Evolutionary conservation across 768 basidiomycete genomes (phyloP).

Genomic region (Filobasidium wieringae): DNA sequence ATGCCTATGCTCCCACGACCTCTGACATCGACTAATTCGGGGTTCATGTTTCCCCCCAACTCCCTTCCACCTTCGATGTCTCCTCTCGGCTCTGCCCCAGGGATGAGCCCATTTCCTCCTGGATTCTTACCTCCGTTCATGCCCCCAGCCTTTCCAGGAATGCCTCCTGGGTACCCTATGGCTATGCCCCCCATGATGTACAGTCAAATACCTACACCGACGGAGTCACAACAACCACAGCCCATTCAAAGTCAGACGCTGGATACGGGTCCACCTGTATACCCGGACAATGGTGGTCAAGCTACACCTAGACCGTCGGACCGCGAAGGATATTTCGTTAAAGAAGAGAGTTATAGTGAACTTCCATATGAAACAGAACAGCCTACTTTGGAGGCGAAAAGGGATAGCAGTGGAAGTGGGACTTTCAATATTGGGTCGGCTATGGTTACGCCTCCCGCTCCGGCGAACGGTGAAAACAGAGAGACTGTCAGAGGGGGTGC

Average conservation of each 20-base stretch:
- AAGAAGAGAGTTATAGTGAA: too few relatives aligned
- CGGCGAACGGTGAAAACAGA: neutral
- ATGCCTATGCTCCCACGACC: neutral
- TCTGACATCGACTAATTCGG: too few relatives aligned
- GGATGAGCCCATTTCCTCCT: neutral
- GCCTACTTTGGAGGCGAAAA: neutral
- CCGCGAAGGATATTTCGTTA: neutral
- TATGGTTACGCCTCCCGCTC: neutral
- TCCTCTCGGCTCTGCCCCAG: neutral
- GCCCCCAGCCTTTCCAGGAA: neutral
- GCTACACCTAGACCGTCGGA: neutral
- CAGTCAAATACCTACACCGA: too few relatives aligned
- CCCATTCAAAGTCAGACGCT: neutral
- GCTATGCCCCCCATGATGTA: neutral
- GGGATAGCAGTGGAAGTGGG: too few relatives aligned
- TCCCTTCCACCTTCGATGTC: neutral
- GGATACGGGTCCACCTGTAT: neutral
- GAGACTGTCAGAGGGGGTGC: neutral
- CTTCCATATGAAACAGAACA: too few relatives aligned
- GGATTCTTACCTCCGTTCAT: conserved; percentile 7
- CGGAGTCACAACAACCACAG: too few relatives aligned
- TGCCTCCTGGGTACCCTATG: neutral
- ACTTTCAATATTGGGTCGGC: too few relatives aligned
- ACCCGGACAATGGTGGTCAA: neutral
- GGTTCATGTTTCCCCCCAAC: too few relatives aligned